A percentile compares a stretch with the other conserved stretches of the same genome.
Conservation (phyloP, 371 early-diverging fungal species). For the Mucor racemosus region DNA sequence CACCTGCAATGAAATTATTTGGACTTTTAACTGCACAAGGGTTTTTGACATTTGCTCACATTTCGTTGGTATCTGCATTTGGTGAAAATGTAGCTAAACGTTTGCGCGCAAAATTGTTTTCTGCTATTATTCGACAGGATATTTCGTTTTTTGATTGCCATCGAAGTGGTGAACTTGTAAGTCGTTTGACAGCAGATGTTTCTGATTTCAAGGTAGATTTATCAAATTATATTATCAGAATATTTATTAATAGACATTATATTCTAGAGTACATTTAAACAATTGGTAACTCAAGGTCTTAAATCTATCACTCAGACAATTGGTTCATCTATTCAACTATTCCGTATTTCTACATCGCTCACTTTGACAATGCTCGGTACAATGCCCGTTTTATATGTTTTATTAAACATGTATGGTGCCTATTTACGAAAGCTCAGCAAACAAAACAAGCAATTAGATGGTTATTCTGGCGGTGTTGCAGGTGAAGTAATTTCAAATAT, state of each 20-base stretch:
- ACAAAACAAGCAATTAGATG: slow-evolving; percentile 57
- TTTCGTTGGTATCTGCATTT: slow-evolving; percentile 71
- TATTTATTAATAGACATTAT: background rate
- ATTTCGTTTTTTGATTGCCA: slow-evolving; percentile 75
- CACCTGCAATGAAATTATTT: slow-evolving; percentile 59
- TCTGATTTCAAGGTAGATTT: slow-evolving; percentile 68
- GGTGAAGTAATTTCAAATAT: slow-evolving; percentile 76
- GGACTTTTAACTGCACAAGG: slow-evolving; percentile 66
- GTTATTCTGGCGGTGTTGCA: slow-evolving; percentile 65
- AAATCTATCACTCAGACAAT: slow-evolving; percentile 71
- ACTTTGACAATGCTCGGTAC: slow-evolving; percentile 66
- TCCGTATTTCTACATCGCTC: slow-evolving; percentile 68
- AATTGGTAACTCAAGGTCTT: slow-evolving; percentile 71
- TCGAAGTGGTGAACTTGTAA: slow-evolving; percentile 69
- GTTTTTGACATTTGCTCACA: slow-evolving; percentile 74
- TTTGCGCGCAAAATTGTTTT: slow-evolving; percentile 59
- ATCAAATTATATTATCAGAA: background rate
- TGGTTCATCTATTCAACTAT: slow-evolving; percentile 70
- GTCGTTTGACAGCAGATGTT: slow-evolving; percentile 71
- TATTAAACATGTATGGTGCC: slow-evolving; percentile 75
- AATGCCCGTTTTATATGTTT: slow-evolving; percentile 71
- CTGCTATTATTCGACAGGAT: slow-evolving; percentile 68
- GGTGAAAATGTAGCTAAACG: slow-evolving; percentile 74
- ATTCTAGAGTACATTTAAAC: slow-evolving; percentile 70
- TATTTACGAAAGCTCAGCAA: slow-evolving; percentile 67